A percentile compares a stretch with the other conserved stretches of the same genome.
Evolutionary conservation across 805 yeast species (phyloP).

Genomic region (Saturnispora sekii): DNA sequence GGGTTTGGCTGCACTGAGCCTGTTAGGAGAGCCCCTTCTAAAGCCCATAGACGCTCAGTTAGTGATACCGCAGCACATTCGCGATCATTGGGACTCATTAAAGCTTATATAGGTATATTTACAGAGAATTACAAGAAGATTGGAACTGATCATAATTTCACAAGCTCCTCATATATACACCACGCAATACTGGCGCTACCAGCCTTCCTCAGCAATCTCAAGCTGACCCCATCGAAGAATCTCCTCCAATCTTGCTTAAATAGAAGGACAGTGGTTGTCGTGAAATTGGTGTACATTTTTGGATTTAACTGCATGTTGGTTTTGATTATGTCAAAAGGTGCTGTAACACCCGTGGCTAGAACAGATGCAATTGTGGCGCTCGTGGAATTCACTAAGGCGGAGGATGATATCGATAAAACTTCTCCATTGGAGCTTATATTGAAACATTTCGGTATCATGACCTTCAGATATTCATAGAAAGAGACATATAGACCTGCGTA

Average conservation of each 20-base stretch:
- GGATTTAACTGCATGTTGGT: conserved; percentile 81
- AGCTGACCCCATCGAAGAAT: conserved; percentile 74
- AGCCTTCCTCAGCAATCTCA: conserved; percentile 78
- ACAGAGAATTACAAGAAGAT: neutral
- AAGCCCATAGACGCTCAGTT: conserved; percentile 14
- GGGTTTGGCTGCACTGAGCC: conserved; percentile 45
- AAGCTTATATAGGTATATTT: neutral
- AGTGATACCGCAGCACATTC: conserved; percentile 19
- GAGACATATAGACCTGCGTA: conserved; percentile 90
- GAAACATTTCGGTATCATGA: conserved; percentile 36
- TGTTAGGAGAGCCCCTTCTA: conserved; percentile 20
- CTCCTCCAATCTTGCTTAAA: conserved; percentile 40
- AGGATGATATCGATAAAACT: conserved; percentile 16
- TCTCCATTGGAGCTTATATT: conserved; percentile 12
- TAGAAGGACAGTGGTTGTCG: conserved; percentile 31
- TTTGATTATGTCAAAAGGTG: conserved; percentile 91
- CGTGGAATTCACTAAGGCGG: conserved; percentile 52
- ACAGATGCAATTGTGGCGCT: conserved; percentile 78
- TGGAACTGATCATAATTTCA: conserved; percentile 28
- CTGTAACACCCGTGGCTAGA: conserved; percentile 75
- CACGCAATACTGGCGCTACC: conserved; percentile 92
- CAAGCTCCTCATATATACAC: conserved; percentile 91
- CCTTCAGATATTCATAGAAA: conserved; percentile 70
- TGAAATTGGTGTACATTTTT: conserved; percentile 31
- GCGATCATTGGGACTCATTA: conserved; percentile 14